A percentile compares a stretch with the other conserved stretches of the same genome.
These are phyloP conservation scores for Crotalaria pallida DNA, from an alignment of 306 rosid genomes.

Conservation along the genomic window DNA sequence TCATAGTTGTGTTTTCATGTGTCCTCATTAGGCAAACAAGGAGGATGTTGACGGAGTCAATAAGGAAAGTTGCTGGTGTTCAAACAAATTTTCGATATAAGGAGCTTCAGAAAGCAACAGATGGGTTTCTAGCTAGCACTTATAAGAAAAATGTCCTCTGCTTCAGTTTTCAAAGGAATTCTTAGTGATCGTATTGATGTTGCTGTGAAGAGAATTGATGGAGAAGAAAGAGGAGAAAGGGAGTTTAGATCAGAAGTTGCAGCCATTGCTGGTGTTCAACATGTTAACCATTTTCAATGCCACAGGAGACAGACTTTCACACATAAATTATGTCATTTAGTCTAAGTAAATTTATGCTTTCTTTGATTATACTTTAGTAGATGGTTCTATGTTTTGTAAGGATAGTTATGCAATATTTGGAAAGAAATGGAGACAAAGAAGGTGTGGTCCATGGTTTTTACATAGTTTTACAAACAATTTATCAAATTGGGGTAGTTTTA, in stretches of 20 bases:
- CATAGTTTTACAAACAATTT: too few relatives aligned
- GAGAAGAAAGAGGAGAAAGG: slow-evolving; percentile 60
- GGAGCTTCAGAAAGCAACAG: slow-evolving; percentile 84
- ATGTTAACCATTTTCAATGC: too few relatives aligned
- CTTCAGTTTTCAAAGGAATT: slow-evolving; percentile 73
- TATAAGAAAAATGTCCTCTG: slow-evolving; percentile 71
- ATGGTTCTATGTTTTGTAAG: too few relatives aligned
- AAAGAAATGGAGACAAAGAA: too few relatives aligned
- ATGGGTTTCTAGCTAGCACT: slow-evolving; percentile 50
- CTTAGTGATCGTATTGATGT: slow-evolving; percentile 70
- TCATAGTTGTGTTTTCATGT: slow-evolving; percentile 44
- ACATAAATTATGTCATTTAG: too few relatives aligned
- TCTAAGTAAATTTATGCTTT: too few relatives aligned
- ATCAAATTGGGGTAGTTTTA: too few relatives aligned
- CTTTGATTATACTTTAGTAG: too few relatives aligned
- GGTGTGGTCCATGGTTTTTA: too few relatives aligned
- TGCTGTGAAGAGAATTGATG: slow-evolving; percentile 66
- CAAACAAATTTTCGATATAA: slow-evolving; percentile 65
- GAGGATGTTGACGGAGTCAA: slow-evolving; percentile 42
- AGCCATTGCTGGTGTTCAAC: slow-evolving; percentile 86
- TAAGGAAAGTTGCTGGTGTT: slow-evolving; percentile 79
- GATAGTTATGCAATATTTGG: too few relatives aligned
- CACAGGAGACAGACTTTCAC: too few relatives aligned
- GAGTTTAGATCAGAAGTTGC: slow-evolving; percentile 87
- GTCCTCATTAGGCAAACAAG: slow-evolving; percentile 42